A percentile compares a stretch with the other conserved stretches of the same genome.
phyloP scores from a whole-genome alignment of 2,329 filamentous ascomycete genomes.

The Scedosporium apiospermum region DNA sequence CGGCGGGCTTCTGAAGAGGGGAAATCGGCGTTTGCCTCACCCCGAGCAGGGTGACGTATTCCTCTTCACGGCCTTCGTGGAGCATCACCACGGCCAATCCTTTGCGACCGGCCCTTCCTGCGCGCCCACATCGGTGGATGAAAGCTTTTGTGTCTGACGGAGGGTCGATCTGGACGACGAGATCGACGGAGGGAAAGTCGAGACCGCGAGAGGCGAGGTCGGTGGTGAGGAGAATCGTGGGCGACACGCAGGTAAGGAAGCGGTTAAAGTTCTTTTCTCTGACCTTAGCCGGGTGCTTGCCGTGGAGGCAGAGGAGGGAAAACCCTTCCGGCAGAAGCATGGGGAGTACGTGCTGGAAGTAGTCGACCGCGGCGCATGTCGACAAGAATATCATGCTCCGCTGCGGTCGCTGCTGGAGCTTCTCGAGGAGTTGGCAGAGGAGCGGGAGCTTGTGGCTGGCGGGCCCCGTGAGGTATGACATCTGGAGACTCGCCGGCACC shows the following conservation, averaged over 20 bases:
- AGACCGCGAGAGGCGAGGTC: constrained; percentile 85
- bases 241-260: constrained; percentile 65
- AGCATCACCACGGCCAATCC: constrained; percentile 82
- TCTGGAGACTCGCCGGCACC: constrained; percentile 85
- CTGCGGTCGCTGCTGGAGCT: constrained; percentile 63
- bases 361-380: constrained; percentile 90
- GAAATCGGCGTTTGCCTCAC: constrained; percentile 78
- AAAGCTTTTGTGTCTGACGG: constrained; percentile 59
- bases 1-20: constrained; percentile 45
- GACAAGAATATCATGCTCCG: constrained; percentile 88
- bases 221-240: constrained; percentile 80
- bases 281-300: constrained; percentile 82
- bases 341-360: constrained; percentile 76
- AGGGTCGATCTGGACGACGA: constrained; percentile 80
- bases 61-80: constrained; percentile 75
- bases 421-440: constrained; percentile 58
- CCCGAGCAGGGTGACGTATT: constrained; percentile 79
- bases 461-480: constrained; percentile 71
- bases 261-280: constrained; percentile 78
- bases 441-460: constrained; percentile 74
- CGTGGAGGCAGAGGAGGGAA: constrained; percentile 72
- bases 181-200: constrained; percentile 84
- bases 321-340: constrained; percentile 59
- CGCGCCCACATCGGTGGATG: constrained; percentile 83
- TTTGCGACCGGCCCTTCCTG: constrained; percentile 78